phyloP scores from a whole-genome alignment of 345 rosid genomes.

The Syzygium oleosum region DNA sequence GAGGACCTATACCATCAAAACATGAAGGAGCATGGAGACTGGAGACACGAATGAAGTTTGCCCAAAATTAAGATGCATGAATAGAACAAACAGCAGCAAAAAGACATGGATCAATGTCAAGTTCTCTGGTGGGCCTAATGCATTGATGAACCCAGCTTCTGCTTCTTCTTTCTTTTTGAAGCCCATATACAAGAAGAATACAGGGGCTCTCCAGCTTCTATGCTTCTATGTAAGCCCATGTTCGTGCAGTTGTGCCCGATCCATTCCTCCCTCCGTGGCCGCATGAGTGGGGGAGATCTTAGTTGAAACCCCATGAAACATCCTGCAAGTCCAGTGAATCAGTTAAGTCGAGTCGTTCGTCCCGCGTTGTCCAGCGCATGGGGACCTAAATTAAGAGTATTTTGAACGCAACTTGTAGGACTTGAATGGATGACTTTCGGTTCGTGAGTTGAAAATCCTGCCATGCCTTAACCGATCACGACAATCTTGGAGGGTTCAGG shows the following conservation, averaged over 20 bases:
- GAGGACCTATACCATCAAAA: not conserved
- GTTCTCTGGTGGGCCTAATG: not conserved
- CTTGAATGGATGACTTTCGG: not conserved
- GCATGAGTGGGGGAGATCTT: not conserved
- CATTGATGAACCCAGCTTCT: not conserved
- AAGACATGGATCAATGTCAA: not conserved
- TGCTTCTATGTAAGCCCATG: not conserved
- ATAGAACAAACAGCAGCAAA: not conserved
- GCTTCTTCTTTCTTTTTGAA: not conserved
- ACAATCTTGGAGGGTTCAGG: not conserved
- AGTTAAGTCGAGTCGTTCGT: not conserved
- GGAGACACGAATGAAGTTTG: not conserved
- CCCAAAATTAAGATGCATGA: not conserved
- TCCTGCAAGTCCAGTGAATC: not conserved
- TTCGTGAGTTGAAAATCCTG: not conserved
- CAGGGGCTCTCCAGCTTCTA: not conserved
- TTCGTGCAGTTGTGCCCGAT: not conserved
- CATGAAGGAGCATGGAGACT: not conserved
- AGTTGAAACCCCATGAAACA: not conserved
- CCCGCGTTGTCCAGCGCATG: not conserved
- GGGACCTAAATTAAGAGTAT: not conserved
- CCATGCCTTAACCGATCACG: fast-evolving
- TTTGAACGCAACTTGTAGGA: not conserved
- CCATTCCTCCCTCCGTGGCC: not conserved
- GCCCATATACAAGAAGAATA: not conserved